Percentiles rank a stretch among this genome's conserved stretches.
Evolutionary conservation across 768 basidiomycete genomes (phyloP).

Genomic region (Phylloporus arenicola): DNA sequence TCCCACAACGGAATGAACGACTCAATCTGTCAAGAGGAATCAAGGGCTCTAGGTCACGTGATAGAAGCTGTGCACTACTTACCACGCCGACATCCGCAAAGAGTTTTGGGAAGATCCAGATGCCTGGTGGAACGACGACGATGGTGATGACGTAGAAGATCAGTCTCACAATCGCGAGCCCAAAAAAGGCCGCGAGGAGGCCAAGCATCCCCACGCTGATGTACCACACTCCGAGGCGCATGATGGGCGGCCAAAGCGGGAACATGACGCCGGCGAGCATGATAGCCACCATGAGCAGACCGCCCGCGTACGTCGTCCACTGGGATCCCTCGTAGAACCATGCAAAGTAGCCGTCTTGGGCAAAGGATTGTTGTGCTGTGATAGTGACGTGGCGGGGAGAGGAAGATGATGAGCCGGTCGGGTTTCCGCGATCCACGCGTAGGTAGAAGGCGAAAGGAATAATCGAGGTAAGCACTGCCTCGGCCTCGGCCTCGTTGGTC

Average conservation of each 20-base stretch:
- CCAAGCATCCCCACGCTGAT: constrained; percentile 84
- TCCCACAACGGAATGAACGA: constrained; percentile 97
- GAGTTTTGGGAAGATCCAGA: constrained; percentile 98
- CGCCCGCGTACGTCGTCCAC: constrained; percentile 88
- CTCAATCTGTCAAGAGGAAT: constrained; percentile 61
- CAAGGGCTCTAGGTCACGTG: not conserved
- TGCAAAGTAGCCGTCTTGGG: constrained; percentile 80
- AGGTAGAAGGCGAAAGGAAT: constrained; percentile 90
- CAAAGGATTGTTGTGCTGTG: constrained; percentile 75
- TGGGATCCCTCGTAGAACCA: constrained; percentile 98
- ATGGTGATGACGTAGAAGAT: constrained; percentile 94
- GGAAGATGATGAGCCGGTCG: constrained; percentile 45
- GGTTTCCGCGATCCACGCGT: constrained; percentile 73
- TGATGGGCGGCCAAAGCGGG: constrained; percentile 92
- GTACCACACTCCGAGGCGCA: constrained; percentile 95
- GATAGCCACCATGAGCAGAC: constrained; percentile 83
- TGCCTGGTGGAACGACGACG: constrained; percentile 79
- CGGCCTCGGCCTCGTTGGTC: constrained; percentile 71
- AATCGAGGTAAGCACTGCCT: constrained; percentile 56
- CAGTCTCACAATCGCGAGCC: constrained; percentile 80
- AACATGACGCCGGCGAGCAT: constrained; percentile 99
- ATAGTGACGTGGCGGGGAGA: constrained; percentile 69
- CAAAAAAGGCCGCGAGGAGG: constrained; percentile 87
- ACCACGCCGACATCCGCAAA: constrained; percentile 99
- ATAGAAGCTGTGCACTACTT: constrained; percentile 33